Evolutionary conservation across 2,329 filamentous ascomycete genomes (phyloP), one percentile per base, ranked within the genome.

Genomic region (Fusarium sp.): DNA sequence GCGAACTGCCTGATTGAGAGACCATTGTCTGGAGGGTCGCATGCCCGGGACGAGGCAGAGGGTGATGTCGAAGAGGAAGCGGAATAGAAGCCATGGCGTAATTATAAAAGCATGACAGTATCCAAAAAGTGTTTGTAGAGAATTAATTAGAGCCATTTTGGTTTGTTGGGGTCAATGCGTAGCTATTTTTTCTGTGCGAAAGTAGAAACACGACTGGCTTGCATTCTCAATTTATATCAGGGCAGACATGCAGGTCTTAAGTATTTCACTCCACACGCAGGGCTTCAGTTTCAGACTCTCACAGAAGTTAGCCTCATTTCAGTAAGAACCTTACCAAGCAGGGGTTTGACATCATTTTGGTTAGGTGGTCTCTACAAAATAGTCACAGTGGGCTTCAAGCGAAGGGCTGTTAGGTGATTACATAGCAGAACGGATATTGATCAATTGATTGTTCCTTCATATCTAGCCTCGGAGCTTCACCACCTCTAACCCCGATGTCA

Each of bases 11-110:
- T 71, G 66, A 7, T 48, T 59, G 12, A 62, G n/a, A 0, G 68
- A 53, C 68, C 65, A 71, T 39, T 65, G 14, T 12, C 14, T 48
- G 0, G 42, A 42, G 0, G 68, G 68, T 20, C 68, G 47, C 0
- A 53, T 28, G 34, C 40, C 60, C 9, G 68, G 68, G 12, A 71
- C 17, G 6, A 62, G 21, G 20, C 42, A 67, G 23, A 71, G 50
- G 7, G 43, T 17, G 8, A 69, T 28, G 17, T 71, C 68, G 10
- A 71, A 36, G 0, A 55, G 7, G 19, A 71, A 71, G 2, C 23
- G 50, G 4, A 56, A 48, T n/a, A 71, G 56, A 1, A 71, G 26
- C 68, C 65, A 71, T n/a, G 68, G 68, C 1, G 58, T 47, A 6
- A 54, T 45, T 0, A 67, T 6, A 0, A 67, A 28, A 6, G 53